phyloP scores from a whole-genome alignment of 2,329 filamentous ascomycete genomes.

The Leptosphaerulina australis region DNA sequence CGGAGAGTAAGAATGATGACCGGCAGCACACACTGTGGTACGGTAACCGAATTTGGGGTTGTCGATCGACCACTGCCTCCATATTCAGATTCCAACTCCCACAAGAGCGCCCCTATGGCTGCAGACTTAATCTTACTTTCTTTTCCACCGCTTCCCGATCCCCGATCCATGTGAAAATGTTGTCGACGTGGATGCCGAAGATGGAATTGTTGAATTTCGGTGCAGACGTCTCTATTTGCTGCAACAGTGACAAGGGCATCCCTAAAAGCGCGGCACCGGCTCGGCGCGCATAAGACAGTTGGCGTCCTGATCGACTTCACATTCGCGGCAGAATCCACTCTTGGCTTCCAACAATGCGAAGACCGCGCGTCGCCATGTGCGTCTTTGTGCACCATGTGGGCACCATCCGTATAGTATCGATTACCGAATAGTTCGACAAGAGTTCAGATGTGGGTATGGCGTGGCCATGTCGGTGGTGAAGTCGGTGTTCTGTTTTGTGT shows the following conservation, averaged over 20 bases:
- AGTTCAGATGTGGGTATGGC: not conserved
- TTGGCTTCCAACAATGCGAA: slow-evolving; percentile 28
- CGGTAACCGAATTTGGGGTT: slow-evolving; percentile 5
- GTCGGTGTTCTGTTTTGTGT: slow-evolving; percentile 1
- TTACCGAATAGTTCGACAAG: not conserved
- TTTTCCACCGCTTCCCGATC: slow-evolving; percentile 7
- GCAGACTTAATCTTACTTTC: not conserved
- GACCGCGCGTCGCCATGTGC: slow-evolving; percentile 21
- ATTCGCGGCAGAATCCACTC: slow-evolving; percentile 15
- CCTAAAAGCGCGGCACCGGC: slow-evolving; percentile 25
- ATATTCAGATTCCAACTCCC: not conserved
- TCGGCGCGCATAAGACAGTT: slow-evolving; percentile 33
- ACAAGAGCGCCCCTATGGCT: slow-evolving; percentile 1
- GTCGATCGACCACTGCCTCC: not conserved
- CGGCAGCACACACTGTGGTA: slow-evolving; percentile 3
- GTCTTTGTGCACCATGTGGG: slow-evolving; percentile 3
- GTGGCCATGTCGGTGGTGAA: slow-evolving; percentile 8
- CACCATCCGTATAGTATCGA: not conserved
- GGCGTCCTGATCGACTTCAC: slow-evolving; percentile 21
- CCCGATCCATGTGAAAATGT: slow-evolving; percentile 19
- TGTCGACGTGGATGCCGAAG: slow-evolving; percentile 21
- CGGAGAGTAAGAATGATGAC: not conserved
- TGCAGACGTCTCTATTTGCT: slow-evolving; percentile 20
- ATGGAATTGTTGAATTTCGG: slow-evolving; percentile 21
- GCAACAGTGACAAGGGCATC: slow-evolving; percentile 18